These are phyloP conservation scores for Lumnitzera racemosa DNA, from an alignment of 345 rosid genomes.

Conservation along the genomic window DNA sequence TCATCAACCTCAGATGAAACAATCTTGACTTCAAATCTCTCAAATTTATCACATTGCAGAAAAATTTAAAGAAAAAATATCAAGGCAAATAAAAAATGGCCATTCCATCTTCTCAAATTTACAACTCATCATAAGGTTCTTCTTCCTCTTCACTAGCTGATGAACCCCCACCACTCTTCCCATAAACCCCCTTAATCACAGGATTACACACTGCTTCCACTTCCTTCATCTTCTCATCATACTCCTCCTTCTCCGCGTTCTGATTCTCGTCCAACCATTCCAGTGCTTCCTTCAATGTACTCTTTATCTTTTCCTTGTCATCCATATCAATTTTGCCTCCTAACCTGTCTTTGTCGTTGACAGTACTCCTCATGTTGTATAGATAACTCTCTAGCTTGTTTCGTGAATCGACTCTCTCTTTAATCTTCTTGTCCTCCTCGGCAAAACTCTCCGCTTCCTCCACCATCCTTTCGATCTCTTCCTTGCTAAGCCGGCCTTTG, in stretches of 20 bases:
- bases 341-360: slow-evolving; percentile 33
- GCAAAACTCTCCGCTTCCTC: slow-evolving; percentile 52
- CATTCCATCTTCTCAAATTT: too few species aligned
- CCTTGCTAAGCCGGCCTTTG: slow-evolving; percentile 45
- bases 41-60: too few species aligned
- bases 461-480: slow-evolving; percentile 52
- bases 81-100: too few species aligned
- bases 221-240: slow-evolving; percentile 46
- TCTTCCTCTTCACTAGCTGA: too few species aligned
- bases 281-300: slow-evolving; percentile 32
- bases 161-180: too few species aligned
- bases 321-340: slow-evolving; percentile 34
- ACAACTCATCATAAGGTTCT: too few species aligned
- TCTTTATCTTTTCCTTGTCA: too few species aligned
- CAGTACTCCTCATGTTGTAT: slow-evolving; percentile 38
- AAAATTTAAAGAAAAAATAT: too few species aligned
- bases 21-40: too few species aligned
- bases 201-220: slow-evolving; percentile 40
- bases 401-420: slow-evolving; percentile 45
- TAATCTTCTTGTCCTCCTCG: slow-evolving; percentile 37
- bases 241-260: slow-evolving; percentile 40
- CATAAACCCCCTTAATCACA: too few species aligned
- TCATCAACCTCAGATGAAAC: too few species aligned
- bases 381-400: slow-evolving; percentile 48
- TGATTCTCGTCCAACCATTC: slow-evolving; percentile 57